Base-by-base conservation (phyloP, 371 early-diverging fungal species). In the Mortierella sp. region DNA sequence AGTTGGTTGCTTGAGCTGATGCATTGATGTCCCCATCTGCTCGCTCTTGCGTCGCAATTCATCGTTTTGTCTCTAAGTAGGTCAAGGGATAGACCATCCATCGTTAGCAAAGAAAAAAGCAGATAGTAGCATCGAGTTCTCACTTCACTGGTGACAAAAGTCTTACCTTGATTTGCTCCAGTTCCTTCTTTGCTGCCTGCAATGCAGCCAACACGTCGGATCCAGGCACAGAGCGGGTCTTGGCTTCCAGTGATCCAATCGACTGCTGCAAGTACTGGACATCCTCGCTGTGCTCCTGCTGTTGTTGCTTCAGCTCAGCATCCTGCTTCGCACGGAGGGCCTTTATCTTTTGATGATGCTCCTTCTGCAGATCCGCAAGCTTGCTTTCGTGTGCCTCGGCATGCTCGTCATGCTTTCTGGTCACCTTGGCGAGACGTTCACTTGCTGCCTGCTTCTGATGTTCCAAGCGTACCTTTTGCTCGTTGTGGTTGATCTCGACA, bases 381-480 rank as follows among this genome's bases (percentile, higher is more conserved):
- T 67, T 67, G 19, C 41, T 38, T 48, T 55, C 68, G 26, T 73
- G 68, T 7, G 47, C 30, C 7, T 57, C 57, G 6, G 68, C 74
- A 6, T 62, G 55, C 14, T 60, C 47, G 10, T 63, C 52, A 0
- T 67, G 74, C 3, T 52, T 24, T 48, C 51, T 55, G 14, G 41
- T 54, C 56, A 67, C 8, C 21, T 45, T 59, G 2, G 49, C 31
- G 24, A 52, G 16, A 5, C 26, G 55, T 2, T 46, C 12, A 18
- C 38, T 34, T n/a, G 56, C 43, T 21, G 38, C 31, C 31, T 61
- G 13, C 7, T 68, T 50, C 26, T 31, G 14, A 19, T 55, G 42
- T 13, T 67, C 60, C 7, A 63, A 2, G 2, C 49, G 50, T 16
- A 47, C 31, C 19, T 13, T n/a, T 7, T 68, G 64, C 3, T 61